These are phyloP conservation scores for Hibiscus mutabilis DNA, from an alignment of 345 rosid genomes.

Conservation along the genomic window DNA sequence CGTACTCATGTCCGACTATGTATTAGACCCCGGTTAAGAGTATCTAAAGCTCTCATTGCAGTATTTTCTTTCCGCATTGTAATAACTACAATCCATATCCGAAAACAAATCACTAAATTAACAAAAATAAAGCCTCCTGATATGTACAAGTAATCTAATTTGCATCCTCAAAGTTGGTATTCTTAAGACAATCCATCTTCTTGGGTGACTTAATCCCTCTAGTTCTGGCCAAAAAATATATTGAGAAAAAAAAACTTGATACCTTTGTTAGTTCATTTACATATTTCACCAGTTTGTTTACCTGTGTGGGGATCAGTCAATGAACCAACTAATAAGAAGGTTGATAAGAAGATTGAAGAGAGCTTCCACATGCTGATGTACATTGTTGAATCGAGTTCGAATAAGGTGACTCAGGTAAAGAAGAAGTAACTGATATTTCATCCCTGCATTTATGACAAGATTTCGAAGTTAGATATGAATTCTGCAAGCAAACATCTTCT, in stretches of 20 bases:
- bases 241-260: no score
- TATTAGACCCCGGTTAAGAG: neutral
- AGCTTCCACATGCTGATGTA: constrained; percentile 1
- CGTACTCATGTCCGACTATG: neutral
- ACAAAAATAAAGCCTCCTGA: neutral
- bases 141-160: neutral
- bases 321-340: neutral
- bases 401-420: neutral
- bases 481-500: neutral
- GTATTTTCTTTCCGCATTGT: no score
- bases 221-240: no score
- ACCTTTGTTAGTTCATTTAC: no score
- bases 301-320: neutral
- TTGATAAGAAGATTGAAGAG: neutral
- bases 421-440: neutral
- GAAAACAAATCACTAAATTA: neutral
- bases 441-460: neutral
- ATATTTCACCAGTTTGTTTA: no score
- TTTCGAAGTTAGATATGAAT: neutral
- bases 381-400: neutral
- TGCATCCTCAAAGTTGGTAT: neutral
- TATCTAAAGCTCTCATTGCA: no score
- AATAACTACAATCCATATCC: no score
- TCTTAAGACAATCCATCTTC: neutral
- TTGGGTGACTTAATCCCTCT: neutral